Conservation (phyloP, 345 rosid species). For the Syzygium oleosum region DNA sequence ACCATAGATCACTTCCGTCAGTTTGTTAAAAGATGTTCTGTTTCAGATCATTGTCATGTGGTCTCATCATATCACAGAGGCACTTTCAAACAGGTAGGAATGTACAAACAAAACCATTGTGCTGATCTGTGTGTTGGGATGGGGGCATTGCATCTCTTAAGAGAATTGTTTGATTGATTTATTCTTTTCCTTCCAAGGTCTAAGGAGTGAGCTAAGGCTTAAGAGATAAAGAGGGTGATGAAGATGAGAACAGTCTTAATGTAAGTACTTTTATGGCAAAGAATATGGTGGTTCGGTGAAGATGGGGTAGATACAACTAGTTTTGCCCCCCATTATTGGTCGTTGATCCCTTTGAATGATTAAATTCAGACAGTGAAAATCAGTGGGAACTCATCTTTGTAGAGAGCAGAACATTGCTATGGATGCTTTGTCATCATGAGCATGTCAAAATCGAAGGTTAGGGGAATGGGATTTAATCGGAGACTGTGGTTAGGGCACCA, state of each 20-base stretch:
- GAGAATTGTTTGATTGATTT: not conserved
- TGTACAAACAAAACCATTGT: not conserved
- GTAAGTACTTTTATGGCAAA: not conserved
- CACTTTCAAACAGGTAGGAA: constrained; percentile 54
- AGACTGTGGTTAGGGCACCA: not conserved
- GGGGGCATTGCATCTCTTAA: not conserved
- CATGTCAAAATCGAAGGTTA: not conserved
- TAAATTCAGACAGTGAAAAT: not conserved
- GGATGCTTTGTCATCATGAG: not conserved
- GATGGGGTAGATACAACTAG: not conserved
- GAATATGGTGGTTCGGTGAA: not conserved
- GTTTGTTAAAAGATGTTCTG: constrained; percentile 44
- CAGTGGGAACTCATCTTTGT: not conserved
- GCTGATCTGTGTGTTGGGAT: not conserved
- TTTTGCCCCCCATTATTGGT: not conserved
- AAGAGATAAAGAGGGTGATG: not conserved
- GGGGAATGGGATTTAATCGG: not conserved
- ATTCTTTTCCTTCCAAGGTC: not conserved
- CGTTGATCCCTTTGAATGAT: not conserved
- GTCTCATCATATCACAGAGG: constrained; percentile 80
- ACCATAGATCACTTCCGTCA: constrained; percentile 69
- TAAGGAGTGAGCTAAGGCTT: not conserved
- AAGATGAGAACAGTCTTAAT: not conserved
- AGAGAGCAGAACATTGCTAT: not conserved
- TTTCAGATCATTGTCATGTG: constrained; percentile 68